phyloP scores from a whole-genome alignment of 2,329 filamentous ascomycete species.

The Microascus cirrosus region DNA sequence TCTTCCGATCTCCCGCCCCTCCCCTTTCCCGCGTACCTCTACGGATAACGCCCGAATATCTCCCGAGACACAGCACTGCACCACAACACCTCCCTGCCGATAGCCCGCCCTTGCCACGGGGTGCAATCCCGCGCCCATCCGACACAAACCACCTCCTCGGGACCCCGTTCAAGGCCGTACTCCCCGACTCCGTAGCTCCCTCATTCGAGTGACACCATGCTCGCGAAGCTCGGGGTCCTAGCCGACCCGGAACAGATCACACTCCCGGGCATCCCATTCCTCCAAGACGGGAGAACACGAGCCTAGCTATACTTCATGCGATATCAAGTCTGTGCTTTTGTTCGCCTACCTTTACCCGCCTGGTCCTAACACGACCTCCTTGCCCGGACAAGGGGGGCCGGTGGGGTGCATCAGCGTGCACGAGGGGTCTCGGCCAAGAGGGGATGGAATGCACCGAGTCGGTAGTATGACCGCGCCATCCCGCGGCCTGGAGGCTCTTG shows the following conservation, averaged over 20 bases:
- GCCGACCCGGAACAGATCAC: neutral
- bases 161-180: neutral
- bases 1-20: no score
- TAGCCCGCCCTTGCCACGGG: no score
- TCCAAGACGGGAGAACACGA: neutral
- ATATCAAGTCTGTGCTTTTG: neutral
- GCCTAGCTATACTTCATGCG: no score
- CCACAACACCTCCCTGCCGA: neutral
- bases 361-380: neutral
- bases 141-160: neutral
- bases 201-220: neutral
- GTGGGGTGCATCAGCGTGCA: neutral
- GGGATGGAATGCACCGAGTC: neutral
- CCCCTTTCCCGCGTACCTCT: no score
- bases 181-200: neutral
- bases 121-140: neutral
- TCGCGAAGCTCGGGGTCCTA: neutral
- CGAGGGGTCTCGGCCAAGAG: neutral
- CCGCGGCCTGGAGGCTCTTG: no score
- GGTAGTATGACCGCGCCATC: neutral
- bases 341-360: neutral
- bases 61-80: neutral
- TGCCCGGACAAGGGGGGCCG: neutral
- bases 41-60: neutral
- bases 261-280: no score